These are phyloP conservation scores for Boletus rufocinnamomeus DNA, from an alignment of 768 basidiomycete species.

Conservation along the genomic window DNA sequence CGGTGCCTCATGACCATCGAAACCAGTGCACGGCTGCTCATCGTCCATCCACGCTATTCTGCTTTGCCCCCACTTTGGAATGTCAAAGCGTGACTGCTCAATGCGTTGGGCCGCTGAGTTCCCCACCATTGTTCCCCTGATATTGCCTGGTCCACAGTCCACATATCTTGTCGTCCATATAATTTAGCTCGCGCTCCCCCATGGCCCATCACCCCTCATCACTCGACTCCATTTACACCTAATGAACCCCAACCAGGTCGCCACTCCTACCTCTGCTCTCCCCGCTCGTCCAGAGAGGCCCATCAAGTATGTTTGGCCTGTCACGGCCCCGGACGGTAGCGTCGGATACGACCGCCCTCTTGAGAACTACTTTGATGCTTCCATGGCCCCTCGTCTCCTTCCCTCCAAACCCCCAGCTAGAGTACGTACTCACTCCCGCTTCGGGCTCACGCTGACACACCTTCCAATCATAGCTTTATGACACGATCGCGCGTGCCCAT, in stretches of 20 bases:
- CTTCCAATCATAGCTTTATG: constrained; percentile 29
- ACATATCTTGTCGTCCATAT: constrained; percentile 22
- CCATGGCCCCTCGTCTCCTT: constrained; percentile 21
- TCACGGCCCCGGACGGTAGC: constrained; percentile 14
- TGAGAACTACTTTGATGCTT: constrained; percentile 29
- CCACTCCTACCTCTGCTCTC: constrained; percentile 18
- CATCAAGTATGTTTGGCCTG: constrained; percentile 14
- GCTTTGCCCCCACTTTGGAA: not conserved
- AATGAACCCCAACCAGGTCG: constrained; percentile 12
- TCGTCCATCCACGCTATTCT: not conserved
- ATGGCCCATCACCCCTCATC: constrained; percentile 4
- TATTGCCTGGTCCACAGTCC: constrained; percentile 22
- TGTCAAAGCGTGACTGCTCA: constrained; percentile 17
- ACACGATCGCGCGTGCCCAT: constrained; percentile 30
- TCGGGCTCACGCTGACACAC: not conserved
- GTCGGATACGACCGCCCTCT: constrained; percentile 25
- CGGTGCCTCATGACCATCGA: constrained; percentile 22
- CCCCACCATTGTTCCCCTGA: constrained; percentile 19
- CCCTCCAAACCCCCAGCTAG: constrained; percentile 14
- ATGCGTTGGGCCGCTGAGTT: constrained; percentile 4
- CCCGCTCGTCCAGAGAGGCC: constrained; percentile 13
- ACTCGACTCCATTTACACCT: constrained; percentile 7
- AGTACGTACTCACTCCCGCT: constrained; percentile 13
- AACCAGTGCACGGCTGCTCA: constrained; percentile 14
- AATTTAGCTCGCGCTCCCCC: constrained; percentile 4